phyloP scores from a whole-genome alignment of 1,284 basidiomycete species.

The Naganishia albida region DNA sequence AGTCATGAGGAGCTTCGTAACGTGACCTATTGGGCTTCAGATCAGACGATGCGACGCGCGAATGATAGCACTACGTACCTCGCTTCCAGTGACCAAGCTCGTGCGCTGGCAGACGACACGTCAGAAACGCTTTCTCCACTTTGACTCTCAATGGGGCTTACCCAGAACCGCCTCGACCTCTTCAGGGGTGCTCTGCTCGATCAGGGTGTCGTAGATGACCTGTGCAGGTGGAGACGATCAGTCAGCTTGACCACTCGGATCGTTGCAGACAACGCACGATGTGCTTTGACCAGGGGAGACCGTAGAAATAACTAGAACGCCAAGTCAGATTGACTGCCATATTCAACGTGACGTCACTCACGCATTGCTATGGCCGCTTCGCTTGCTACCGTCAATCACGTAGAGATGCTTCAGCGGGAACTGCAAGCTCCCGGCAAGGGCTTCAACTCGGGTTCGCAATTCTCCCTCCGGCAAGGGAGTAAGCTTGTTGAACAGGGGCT shows the following conservation, averaged over 20 bases:
- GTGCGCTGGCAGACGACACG: slow-evolving; percentile 59
- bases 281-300: slow-evolving; percentile 91
- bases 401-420: slow-evolving; percentile 95
- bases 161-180: slow-evolving; percentile 81
- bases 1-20: slow-evolving; percentile 79
- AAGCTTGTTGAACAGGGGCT: slow-evolving; percentile 95
- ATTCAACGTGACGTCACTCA: slow-evolving; percentile 45
- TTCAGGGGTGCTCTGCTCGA: slow-evolving; percentile 81
- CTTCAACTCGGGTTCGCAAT: slow-evolving; percentile 71
- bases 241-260: background rate
- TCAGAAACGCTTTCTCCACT: too few relatives aligned
- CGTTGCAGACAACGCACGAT: slow-evolving; percentile 59
- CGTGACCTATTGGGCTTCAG: slow-evolving; percentile 62
- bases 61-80: slow-evolving; percentile 43
- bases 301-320: slow-evolving; percentile 72
- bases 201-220: slow-evolving; percentile 91
- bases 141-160: slow-evolving; percentile 54
- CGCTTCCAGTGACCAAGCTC: slow-evolving; percentile 96
- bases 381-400: slow-evolving; percentile 95
- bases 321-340: background rate
- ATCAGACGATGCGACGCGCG: background rate
- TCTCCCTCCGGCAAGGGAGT: slow-evolving; percentile 77
- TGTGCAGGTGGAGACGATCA: background rate
- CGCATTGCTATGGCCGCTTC: slow-evolving; percentile 90
- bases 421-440: slow-evolving; percentile 72